Conservation (phyloP, 768 basidiomycete species). For the Trametes maxima region DNA sequence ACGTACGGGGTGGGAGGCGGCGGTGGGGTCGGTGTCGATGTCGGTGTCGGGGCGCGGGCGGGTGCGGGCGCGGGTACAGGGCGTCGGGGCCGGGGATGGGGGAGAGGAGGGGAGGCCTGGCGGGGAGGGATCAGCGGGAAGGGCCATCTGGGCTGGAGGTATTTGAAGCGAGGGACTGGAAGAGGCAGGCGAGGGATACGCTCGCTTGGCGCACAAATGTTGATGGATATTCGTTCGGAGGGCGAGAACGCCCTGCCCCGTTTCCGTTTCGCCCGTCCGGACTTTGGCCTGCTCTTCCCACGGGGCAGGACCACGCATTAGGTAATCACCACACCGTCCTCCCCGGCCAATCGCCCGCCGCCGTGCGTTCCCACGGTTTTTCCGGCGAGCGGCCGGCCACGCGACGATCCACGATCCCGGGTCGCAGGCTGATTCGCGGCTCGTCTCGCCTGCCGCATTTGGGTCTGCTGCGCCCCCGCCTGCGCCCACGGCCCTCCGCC, state of each 20-base stretch:
- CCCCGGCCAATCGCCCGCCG: constrained; percentile 9
- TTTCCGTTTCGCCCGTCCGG: background rate
- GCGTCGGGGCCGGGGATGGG: background rate
- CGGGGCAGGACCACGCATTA: background rate
- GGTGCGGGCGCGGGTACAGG: background rate
- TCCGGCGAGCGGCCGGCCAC: background rate
- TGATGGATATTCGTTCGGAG: constrained; percentile 14
- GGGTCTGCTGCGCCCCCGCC: constrained; percentile 6
- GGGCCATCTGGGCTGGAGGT: constrained; percentile 5
- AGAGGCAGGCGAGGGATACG: constrained; percentile 3
- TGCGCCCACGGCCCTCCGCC: background rate
- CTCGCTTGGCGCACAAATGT: constrained; percentile 10
- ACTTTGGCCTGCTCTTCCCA: background rate
- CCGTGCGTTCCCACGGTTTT: background rate
- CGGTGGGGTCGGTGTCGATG: background rate
- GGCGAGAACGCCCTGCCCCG: background rate
- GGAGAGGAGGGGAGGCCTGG: background rate
- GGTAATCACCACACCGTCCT: constrained; percentile 12
- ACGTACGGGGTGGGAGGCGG: constrained; percentile 3
- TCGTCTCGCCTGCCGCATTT: background rate
- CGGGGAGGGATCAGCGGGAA: constrained; percentile 21
- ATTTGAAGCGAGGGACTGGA: constrained; percentile 20
- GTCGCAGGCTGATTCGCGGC: background rate
- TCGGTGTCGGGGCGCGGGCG: background rate
- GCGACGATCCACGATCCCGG: background rate